These are phyloP conservation scores for Candida vaughaniae DNA, from an alignment of 805 yeast genomes.

Conservation along the genomic window DNA sequence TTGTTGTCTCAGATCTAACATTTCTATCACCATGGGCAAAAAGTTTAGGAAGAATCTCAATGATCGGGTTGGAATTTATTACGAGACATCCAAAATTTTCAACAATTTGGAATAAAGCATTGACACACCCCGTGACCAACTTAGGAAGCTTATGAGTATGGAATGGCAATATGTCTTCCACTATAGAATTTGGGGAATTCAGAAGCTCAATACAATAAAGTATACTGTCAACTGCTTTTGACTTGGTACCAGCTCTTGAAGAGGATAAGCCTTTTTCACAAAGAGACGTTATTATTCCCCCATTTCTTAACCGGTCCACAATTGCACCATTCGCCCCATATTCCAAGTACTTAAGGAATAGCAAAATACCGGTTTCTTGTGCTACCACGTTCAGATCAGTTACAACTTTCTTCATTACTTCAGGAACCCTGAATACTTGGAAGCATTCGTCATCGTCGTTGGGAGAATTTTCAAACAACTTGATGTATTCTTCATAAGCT, in stretches of 20 bases:
- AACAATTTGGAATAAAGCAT: slow-evolving; percentile 56
- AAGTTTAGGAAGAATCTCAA: slow-evolving; percentile 61
- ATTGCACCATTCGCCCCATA: slow-evolving; percentile 49
- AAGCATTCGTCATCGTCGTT: slow-evolving; percentile 58
- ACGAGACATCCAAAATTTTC: slow-evolving; percentile 62
- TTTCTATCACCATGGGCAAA: slow-evolving; percentile 84
- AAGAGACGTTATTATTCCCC: slow-evolving; percentile 46
- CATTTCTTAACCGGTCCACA: slow-evolving; percentile 39
- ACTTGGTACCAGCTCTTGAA: slow-evolving; percentile 70
- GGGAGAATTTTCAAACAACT: slow-evolving; percentile 51
- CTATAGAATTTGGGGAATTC: slow-evolving; percentile 60
- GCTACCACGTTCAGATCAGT: slow-evolving; percentile 88
- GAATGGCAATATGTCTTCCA: slow-evolving; percentile 66
- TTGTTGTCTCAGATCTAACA: slow-evolving; percentile 77
- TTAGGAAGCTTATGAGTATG: slow-evolving; percentile 70
- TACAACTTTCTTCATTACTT: slow-evolving; percentile 55
- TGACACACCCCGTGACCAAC: slow-evolving; percentile 65
- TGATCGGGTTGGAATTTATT: slow-evolving; percentile 54
- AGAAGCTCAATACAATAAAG: slow-evolving; percentile 58
- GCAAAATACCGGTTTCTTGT: slow-evolving; percentile 73
- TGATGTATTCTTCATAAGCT: slow-evolving; percentile 70
- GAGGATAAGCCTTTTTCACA: slow-evolving; percentile 84
- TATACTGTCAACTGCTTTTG: slow-evolving; percentile 61
- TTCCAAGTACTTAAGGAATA: slow-evolving; percentile 54
- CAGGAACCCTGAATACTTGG: slow-evolving; percentile 50